Percentiles rank a stretch among this genome's conserved stretches.
Conservation (phyloP, 2,329 filamentous ascomycete genomes). For the Penicillium frequentans region DNA sequence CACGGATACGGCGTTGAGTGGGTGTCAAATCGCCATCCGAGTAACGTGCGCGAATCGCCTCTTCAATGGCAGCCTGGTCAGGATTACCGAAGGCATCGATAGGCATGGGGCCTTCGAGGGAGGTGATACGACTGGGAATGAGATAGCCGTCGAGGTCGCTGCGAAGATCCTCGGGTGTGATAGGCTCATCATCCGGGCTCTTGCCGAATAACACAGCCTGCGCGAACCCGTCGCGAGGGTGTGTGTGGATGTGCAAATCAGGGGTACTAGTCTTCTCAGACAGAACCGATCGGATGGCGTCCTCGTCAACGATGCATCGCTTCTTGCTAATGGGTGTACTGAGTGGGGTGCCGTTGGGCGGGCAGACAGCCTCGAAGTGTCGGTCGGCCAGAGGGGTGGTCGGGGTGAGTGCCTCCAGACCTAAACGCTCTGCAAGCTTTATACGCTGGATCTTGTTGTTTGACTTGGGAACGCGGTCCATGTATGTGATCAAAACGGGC, state of each 20-base stretch:
- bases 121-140: constrained; percentile 41
- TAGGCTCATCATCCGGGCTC: constrained; percentile 1
- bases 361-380: constrained; percentile 54
- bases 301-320: constrained; percentile 35
- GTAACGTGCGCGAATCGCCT: constrained; percentile 25
- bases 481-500: constrained; percentile 55
- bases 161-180: constrained; percentile 15
- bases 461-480: constrained; percentile 56
- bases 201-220: constrained; percentile 16
- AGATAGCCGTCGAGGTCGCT: constrained; percentile 33
- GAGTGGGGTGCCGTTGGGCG: constrained; percentile 50
- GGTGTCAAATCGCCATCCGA: constrained; percentile 22
- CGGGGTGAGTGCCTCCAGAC: constrained; percentile 48
- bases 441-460: constrained; percentile 62
- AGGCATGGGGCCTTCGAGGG: constrained; percentile 38
- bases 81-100: constrained; percentile 31
- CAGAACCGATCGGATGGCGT: constrained; percentile 3
- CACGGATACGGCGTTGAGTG: constrained; percentile 42
- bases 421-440: constrained; percentile 51
- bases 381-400: constrained; percentile 44
- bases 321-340: constrained; percentile 35
- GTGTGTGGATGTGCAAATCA: constrained; percentile 17
- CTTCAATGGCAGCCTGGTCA: constrained; percentile 39
- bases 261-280: constrained; percentile 3
- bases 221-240: constrained; percentile 16